Conservation (phyloP, 257 asterid species). For the Solanum sejunctum region DNA sequence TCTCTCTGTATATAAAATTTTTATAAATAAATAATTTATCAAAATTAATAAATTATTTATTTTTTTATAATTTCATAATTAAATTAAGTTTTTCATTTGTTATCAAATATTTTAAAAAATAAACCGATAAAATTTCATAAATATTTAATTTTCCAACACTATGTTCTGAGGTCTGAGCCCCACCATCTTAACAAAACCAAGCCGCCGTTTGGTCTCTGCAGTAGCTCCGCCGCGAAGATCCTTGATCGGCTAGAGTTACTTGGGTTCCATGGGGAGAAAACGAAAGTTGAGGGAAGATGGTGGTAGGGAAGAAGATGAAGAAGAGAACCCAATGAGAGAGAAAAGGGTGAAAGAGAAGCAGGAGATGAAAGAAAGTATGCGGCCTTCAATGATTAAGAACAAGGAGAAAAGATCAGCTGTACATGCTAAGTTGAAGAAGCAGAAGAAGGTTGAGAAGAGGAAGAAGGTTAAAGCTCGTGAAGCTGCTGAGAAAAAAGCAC, state of each 20-base stretch:
- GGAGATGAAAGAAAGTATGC: slow-evolving; percentile 24
- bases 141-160: too few relatives aligned
- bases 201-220: not conserved
- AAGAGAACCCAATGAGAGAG: not conserved
- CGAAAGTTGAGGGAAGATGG: not conserved
- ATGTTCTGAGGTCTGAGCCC: too few relatives aligned
- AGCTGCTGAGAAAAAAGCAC: slow-evolving; percentile 65
- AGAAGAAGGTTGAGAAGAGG: slow-evolving; percentile 64
- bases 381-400: slow-evolving; percentile 71
- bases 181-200: too few relatives aligned
- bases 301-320: not conserved
- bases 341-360: slow-evolving; percentile 12
- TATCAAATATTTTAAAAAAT: too few relatives aligned
- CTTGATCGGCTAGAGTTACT: not conserved
- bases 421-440: slow-evolving; percentile 69
- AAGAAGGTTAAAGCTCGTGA: slow-evolving; percentile 63
- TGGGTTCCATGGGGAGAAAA: slow-evolving; percentile 1
- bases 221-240: not conserved
- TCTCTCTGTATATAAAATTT: too few relatives aligned
- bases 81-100: too few relatives aligned
- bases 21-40: too few relatives aligned
- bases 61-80: too few relatives aligned
- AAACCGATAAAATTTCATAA: too few relatives aligned
- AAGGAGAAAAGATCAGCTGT: slow-evolving; percentile 72
- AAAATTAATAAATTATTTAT: too few relatives aligned